Conservation (phyloP, 148 eudicot species). For the Rhododendron vialii region DNA sequence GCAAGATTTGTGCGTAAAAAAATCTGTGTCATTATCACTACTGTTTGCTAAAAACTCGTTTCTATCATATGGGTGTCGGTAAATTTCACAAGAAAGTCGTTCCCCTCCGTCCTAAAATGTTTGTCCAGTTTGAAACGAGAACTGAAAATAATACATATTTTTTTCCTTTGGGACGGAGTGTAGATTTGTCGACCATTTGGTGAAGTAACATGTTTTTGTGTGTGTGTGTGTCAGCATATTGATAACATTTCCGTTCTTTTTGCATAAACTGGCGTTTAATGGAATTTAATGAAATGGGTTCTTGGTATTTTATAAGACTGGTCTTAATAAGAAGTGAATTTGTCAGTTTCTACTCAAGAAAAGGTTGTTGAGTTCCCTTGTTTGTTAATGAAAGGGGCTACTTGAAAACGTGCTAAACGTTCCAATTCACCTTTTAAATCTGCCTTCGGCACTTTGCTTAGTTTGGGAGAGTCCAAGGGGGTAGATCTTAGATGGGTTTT, state of each 20-base stretch:
- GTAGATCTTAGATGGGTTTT: neutral
- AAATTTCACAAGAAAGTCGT: neutral
- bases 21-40: no score
- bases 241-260: neutral
- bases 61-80: neutral
- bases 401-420: neutral
- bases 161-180: no score
- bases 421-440: neutral
- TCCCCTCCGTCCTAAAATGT: neutral
- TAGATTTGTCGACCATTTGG: neutral
- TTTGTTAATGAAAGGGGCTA: constrained; percentile 8
- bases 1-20: no score
- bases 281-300: neutral
- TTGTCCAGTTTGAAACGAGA: no score
- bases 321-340: neutral
- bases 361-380: neutral
- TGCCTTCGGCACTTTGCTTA: constrained; percentile 4
- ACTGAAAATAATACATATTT: no score
- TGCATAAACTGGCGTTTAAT: neutral
- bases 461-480: neutral
- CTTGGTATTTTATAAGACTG: neutral
- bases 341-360: neutral
- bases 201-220: neutral
- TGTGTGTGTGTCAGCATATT: neutral
- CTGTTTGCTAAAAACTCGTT: neutral